A percentile compares a stretch with the other conserved stretches of the same genome.
These are phyloP conservation scores for Colletotrichum spinosum DNA, from an alignment of 2,329 filamentous ascomycete species.

Conservation along the genomic window DNA sequence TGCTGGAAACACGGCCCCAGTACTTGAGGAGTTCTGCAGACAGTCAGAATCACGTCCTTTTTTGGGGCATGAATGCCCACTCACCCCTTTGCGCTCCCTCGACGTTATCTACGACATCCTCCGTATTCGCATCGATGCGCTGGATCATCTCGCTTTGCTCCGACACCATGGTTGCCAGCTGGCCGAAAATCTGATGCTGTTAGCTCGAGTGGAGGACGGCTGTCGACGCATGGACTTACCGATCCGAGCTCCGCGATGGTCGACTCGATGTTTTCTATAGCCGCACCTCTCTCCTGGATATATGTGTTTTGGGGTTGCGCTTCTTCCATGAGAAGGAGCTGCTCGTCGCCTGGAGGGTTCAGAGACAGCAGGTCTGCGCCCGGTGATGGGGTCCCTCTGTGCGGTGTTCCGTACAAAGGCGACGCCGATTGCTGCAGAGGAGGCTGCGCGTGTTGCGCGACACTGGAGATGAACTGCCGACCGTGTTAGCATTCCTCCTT, in stretches of 20 bases:
- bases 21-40: conserved; percentile 87
- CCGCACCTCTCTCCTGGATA: conserved; percentile 92
- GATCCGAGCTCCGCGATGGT: conserved; percentile 91
- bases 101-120: conserved; percentile 99
- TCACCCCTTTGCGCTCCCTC: conserved; percentile 83
- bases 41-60: conserved; percentile 4
- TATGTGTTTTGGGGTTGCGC: conserved; percentile 88
- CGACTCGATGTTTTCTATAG: conserved; percentile 95
- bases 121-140: conserved; percentile 95
- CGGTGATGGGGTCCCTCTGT: conserved; percentile 73
- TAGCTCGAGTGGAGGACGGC: too few species aligned
- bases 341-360: conserved; percentile 87
- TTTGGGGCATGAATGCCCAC: neutral
- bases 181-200: conserved; percentile 77
- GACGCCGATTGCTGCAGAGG: conserved; percentile 81
- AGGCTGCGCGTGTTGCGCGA: conserved; percentile 80
- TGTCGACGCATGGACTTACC: conserved; percentile 37
- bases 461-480: conserved; percentile 81
- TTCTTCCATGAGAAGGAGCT: conserved; percentile 93
- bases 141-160: conserved; percentile 99
- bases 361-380: conserved; percentile 83
- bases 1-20: conserved; percentile 93
- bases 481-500: conserved; percentile 1
- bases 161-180: conserved; percentile 95
- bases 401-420: conserved; percentile 86